phyloP scores from a whole-genome alignment of 2,329 filamentous ascomycete genomes.

The Thyridium curvatum region DNA sequence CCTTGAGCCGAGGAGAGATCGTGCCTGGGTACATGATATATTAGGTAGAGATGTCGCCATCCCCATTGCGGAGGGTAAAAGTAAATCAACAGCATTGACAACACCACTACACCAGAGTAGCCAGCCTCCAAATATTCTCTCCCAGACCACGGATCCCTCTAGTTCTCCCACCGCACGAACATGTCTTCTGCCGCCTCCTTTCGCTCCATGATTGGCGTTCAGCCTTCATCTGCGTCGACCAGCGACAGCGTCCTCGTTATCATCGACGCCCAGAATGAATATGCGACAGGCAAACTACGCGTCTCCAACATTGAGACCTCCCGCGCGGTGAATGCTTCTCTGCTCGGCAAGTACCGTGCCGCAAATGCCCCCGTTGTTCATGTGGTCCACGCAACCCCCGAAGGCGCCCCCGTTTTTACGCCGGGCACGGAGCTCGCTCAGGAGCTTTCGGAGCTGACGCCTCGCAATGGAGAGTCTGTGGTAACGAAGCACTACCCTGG shows the following conservation, averaged over 20 bases:
- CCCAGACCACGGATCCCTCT: too few relatives aligned
- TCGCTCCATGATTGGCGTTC: constrained; percentile 47
- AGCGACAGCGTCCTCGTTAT: constrained; percentile 57
- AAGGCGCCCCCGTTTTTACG: constrained; percentile 61
- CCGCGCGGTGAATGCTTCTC: constrained; percentile 46
- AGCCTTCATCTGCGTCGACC: constrained; percentile 48
- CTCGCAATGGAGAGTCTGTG: constrained; percentile 47
- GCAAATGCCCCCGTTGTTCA: constrained; percentile 48
- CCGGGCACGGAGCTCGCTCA: constrained; percentile 51
- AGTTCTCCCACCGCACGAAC: too few relatives aligned
- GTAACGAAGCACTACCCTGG: constrained; percentile 53
- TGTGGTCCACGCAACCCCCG: constrained; percentile 51
- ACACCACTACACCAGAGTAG: too few relatives aligned
- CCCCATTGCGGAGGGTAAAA: too few relatives aligned
- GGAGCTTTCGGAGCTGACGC: constrained; percentile 53
- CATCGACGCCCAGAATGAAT: constrained; percentile 68
- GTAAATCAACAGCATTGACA: too few relatives aligned
- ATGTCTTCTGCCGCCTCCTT: constrained; percentile 11
- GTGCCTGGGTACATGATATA: too few relatives aligned
- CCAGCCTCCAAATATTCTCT: too few relatives aligned
- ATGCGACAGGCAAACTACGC: constrained; percentile 50
- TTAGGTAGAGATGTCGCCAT: too few relatives aligned
- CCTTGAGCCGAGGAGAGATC: too few relatives aligned
- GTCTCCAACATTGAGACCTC: constrained; percentile 46
- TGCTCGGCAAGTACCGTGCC: constrained; percentile 55